Percentiles rank a stretch among this genome's conserved stretches.
Conservation (phyloP, 2,329 filamentous ascomycete genomes). For the Cladosporium sp. region DNA sequence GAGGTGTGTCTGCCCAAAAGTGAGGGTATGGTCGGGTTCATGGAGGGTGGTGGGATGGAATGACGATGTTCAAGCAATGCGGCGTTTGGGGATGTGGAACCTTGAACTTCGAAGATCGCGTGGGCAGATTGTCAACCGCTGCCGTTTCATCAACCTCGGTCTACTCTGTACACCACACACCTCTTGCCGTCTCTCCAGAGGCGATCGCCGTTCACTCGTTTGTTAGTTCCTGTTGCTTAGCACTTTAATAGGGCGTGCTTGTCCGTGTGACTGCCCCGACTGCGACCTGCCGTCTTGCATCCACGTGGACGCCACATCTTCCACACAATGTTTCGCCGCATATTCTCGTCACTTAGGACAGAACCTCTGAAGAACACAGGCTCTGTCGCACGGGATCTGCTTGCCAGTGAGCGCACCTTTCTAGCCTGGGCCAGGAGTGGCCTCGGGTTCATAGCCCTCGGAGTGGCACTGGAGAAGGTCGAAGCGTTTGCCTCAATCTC, state of each 20-base stretch:
- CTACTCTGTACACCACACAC: too few species aligned
- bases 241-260: too few species aligned
- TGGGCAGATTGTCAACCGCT: not conserved
- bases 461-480: conserved; percentile 49
- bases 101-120: not conserved
- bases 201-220: too few species aligned
- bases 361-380: conserved; percentile 42
- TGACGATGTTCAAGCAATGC: not conserved
- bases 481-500: conserved; percentile 34
- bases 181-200: too few species aligned
- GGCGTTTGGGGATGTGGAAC: not conserved
- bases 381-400: conserved; percentile 49
- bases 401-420: conserved; percentile 52
- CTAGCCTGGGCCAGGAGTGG: conserved; percentile 51
- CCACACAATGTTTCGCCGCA: conserved; percentile 17
- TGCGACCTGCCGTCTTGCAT: too few species aligned
- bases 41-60: not conserved
- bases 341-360: conserved; percentile 16
- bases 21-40: not conserved
- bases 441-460: conserved; percentile 50
- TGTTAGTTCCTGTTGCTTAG: too few species aligned
- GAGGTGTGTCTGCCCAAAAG: not conserved
- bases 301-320: not conserved
- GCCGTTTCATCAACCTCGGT: not conserved
- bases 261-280: too few species aligned